Base-by-base conservation (phyloP, 2,329 filamentous ascomycete species). In the Zymoseptoria tritici region DNA sequence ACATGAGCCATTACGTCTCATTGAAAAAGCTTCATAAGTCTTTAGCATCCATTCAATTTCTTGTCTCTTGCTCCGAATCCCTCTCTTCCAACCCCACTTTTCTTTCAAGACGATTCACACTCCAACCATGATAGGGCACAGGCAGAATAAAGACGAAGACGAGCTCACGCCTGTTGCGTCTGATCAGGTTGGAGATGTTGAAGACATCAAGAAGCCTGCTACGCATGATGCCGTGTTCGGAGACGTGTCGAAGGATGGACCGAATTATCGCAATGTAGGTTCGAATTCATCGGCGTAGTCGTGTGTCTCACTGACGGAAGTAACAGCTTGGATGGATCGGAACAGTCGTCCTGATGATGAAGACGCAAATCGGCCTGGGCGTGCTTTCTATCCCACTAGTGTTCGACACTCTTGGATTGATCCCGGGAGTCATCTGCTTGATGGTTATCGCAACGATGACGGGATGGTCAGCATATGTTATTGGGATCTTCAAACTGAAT, bases 401-500 rank as follows among this genome's bases (percentile, higher is more conserved):
- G 0, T 79, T 81, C 60, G 69, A 80, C 54, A 66, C 67, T 2
- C 72, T 81, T 5, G 79, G 79, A 0, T 63, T 80, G 3, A 68
- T 80, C 7, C 79, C 79, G 0, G 79, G 79, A n/a, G 64, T 80
- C 16, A 72, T 81, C 31, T 71, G 71, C 19, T 68, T 81, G 3
- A 49, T 73, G 1, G 55, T 60, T 3, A 74, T 80, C 21, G 74
- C 72, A 1, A 60, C 51, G 9, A 77, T 80, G 59, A 79, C 78
- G 0, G 77, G 75, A 1, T 81, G 79, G 78, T 79, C 77, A 0
- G 72, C 73, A 56, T 79, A 78, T 62, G 76, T 80, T 11, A 70
- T 81, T 13, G 79, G 77, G 2, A 66, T 70, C 16, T 83, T 83
- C 71, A 83, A 83, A 64, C 64, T 81, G 31, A 72, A 75, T 20